Evolutionary conservation across 331 rosid genomes (phyloP), one percentile per base, ranked within the genome.

Genomic region (Dryas integrifolia): DNA sequence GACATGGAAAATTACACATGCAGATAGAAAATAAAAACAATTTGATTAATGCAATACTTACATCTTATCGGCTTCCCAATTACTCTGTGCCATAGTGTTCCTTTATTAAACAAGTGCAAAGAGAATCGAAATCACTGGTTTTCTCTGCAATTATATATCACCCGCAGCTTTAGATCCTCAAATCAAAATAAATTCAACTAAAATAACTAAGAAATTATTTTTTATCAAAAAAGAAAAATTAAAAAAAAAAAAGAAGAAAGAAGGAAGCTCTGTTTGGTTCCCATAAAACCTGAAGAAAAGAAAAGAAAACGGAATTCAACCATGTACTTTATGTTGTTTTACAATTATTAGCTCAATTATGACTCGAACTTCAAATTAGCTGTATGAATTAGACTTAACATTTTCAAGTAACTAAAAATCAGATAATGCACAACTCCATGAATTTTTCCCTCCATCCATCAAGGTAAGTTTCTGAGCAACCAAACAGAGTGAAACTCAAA

Each of bases 21-120:
- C 55, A 69, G 46, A 15, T 57, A 62, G 43, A 44, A 59, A 62
- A 21, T 57, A 52, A 12, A 67, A 5, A 26, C 7, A 14, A 5
- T n/a, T 2, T 13, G 30, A 14, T 38, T 47, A 3, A 39, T n/a
- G 9, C 12, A 50, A 40, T 9, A 72, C 72, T 69, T 75, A 90
- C 98, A 92, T 92, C 84, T 92, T 92, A 88, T 90, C 98, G 8
- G 98, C 98, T 85, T 92, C 98, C 98, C 97, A 92, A 77, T 87
- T 87, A 68, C 90, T 92, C 85, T 90, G 97, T 50, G 92, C 90
- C 98, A 92, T 79, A 30, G 40, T 73, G 6, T 45, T 3, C 12
- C 56, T 35, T 84, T 70, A 73, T 70, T 58, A 62, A 80, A 18
- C 6, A 5, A n/a, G 11, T 53, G 8, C 70, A 48, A 63, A 61